Conservation (phyloP, 2,329 filamentous ascomycete genomes). For the Stagonosporopsis chrysanthemi region DNA sequence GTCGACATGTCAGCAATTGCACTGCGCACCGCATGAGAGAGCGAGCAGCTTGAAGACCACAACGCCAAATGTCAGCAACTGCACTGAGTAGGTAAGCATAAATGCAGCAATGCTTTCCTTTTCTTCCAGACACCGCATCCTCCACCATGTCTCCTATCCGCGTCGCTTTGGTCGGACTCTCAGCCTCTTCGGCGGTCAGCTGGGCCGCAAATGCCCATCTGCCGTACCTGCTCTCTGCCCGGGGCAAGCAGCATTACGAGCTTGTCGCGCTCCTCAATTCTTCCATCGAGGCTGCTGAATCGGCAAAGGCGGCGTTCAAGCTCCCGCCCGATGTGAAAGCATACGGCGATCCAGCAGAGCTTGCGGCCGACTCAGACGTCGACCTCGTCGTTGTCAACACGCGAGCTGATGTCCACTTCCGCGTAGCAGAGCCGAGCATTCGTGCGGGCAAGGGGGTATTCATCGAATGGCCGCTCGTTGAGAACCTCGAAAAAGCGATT, state of each 20-base stretch:
- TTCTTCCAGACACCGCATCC: too few relatives aligned
- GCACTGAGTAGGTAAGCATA: neutral
- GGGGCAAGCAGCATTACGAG: slow-evolving; percentile 47
- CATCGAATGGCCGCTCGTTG: slow-evolving; percentile 60
- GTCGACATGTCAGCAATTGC: neutral
- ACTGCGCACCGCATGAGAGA: neutral
- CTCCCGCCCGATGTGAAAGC: slow-evolving; percentile 52
- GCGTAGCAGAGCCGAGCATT: slow-evolving; percentile 56
- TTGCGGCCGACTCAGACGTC: slow-evolving; percentile 49
- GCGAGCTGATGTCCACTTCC: slow-evolving; percentile 62
- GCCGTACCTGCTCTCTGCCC: slow-evolving; percentile 62
- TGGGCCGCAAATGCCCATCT: slow-evolving; percentile 67
- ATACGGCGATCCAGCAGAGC: slow-evolving; percentile 53
- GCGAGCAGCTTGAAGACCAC: neutral
- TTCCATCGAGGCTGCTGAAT: slow-evolving; percentile 49
- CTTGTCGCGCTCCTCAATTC: slow-evolving; percentile 59
- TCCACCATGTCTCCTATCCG: slow-evolving; percentile 60
- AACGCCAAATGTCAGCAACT: neutral
- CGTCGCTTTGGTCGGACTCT: slow-evolving; percentile 66
- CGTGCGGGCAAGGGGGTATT: slow-evolving; percentile 62
- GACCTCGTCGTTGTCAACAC: slow-evolving; percentile 60
- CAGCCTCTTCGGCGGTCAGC: slow-evolving; percentile 57
- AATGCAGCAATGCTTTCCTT: neutral
- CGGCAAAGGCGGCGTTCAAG: slow-evolving; percentile 50
- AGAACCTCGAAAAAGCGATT: slow-evolving; percentile 46